These are phyloP conservation scores for Flaveria linearis DNA, from an alignment of 129 eudicot species.

Conservation along the genomic window DNA sequence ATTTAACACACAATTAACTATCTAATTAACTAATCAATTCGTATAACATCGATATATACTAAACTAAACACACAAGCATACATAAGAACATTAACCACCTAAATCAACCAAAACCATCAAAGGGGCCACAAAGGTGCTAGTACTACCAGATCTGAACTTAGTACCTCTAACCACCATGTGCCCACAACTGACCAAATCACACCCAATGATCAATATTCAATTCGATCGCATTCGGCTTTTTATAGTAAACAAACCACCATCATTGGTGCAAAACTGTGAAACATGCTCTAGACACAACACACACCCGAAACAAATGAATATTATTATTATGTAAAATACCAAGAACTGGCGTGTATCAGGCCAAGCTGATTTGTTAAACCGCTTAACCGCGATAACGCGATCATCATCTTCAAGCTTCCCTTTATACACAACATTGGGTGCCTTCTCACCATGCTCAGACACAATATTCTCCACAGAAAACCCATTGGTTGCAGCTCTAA, in stretches of 20 bases:
- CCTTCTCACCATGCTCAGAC: slow-evolving; percentile 89
- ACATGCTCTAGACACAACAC: neutral
- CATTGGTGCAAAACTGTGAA: slow-evolving; percentile 9
- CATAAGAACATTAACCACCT: neutral
- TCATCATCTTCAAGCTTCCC: slow-evolving; percentile 67
- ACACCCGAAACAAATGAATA: neutral
- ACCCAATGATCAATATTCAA: slow-evolving; percentile 16
- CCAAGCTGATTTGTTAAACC: slow-evolving; percentile 89
- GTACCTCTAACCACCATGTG: slow-evolving; percentile 27
- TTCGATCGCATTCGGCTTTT: neutral
- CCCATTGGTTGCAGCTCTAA: slow-evolving; percentile 65
- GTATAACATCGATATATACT: neutral
- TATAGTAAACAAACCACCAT: neutral
- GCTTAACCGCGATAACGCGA: slow-evolving; percentile 85
- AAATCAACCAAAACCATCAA: neutral
- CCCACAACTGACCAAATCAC: slow-evolving; percentile 23
- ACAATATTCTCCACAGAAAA: slow-evolving; percentile 77
- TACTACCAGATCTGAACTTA: slow-evolving; percentile 34
- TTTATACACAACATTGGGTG: slow-evolving; percentile 90
- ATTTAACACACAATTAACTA: neutral
- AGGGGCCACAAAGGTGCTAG: slow-evolving; percentile 14
- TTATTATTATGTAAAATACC: slow-evolving; percentile 33
- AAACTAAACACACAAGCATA: neutral
- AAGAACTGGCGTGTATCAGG: slow-evolving; percentile 92
- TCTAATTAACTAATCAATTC: neutral